These are phyloP conservation scores for Daldinia decipiens DNA, from an alignment of 495 filamentous ascomycete species.

Conservation along the genomic window DNA sequence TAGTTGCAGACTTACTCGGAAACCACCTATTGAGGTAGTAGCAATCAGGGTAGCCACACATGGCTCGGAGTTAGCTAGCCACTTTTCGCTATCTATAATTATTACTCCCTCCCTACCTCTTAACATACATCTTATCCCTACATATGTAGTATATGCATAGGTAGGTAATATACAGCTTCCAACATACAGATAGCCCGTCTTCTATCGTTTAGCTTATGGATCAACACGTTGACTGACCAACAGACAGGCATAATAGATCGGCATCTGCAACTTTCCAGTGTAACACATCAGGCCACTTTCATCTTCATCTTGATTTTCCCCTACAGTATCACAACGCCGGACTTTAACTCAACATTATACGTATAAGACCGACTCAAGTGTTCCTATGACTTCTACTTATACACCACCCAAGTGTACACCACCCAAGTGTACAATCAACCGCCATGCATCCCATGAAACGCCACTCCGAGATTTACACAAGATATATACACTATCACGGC, in stretches of 20 bases:
- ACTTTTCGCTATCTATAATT: not conserved
- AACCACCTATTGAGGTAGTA: not conserved
- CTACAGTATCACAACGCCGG: not conserved
- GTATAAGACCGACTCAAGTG: not conserved
- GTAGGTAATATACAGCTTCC: not conserved
- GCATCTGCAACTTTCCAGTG: not conserved
- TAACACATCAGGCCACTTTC: constrained; percentile 1
- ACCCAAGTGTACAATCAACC: no score
- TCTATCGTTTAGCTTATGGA: not conserved
- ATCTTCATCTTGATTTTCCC: not conserved
- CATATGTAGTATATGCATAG: no score
- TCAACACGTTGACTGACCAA: not conserved
- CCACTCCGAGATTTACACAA: not conserved
- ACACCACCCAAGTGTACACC: not conserved
- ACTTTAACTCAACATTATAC: not conserved
- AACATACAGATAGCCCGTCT: not conserved
- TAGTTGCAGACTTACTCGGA: not conserved
- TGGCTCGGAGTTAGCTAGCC: not conserved
- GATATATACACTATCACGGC: constrained; percentile 19
- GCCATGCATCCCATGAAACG: not conserved
- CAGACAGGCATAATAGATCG: not conserved
- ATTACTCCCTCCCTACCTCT: no score
- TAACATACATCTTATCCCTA: no score
- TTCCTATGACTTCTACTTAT: not conserved
- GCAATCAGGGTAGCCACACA: not conserved